phyloP scores from a whole-genome alignment of 106 monocot species.

The Iris macrosiphon region DNA sequence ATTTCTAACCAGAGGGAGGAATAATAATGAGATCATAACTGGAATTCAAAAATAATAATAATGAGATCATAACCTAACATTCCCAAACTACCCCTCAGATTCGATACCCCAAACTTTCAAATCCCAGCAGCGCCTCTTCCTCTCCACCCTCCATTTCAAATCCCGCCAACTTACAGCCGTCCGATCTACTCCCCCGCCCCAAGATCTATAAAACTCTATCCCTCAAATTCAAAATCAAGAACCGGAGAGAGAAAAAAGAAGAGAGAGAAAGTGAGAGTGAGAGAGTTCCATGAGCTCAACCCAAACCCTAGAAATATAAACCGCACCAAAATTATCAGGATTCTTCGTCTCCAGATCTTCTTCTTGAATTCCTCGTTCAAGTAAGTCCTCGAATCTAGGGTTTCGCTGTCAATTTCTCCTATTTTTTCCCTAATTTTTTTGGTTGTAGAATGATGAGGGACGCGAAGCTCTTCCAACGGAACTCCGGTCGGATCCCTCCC shows the following conservation, averaged over 20 bases:
- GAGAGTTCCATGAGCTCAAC: neutral
- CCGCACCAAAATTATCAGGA: conserved; percentile 14
- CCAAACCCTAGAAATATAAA: neutral
- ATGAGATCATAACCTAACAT: neutral
- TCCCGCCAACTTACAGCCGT: conserved; percentile 13
- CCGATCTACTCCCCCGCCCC: conserved; percentile 1
- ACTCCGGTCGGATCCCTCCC: conserved; percentile 14
- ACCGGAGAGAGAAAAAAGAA: neutral
- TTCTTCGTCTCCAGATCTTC: conserved; percentile 41
- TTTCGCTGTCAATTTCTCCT: neutral
- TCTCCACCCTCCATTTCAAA: conserved; percentile 13
- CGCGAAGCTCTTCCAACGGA: conserved; percentile 39
- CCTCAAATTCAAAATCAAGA: neutral
- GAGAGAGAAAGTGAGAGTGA: neutral
- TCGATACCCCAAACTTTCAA: conserved; percentile 12
- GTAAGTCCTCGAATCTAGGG: conserved; percentile 17
- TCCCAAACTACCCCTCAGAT: conserved; percentile 15
- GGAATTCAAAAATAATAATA: too few relatives aligned
- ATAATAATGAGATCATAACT: too few relatives aligned
- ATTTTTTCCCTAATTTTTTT: neutral
- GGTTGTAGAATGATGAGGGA: conserved; percentile 75
- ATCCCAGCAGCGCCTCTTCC: neutral
- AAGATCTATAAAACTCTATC: conserved; percentile 3
- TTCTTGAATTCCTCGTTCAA: conserved; percentile 53
- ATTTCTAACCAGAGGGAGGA: too few relatives aligned